Evolutionary conservation across 768 basidiomycete genomes (phyloP).

Genomic region (Hygrocybe coccinea): DNA sequence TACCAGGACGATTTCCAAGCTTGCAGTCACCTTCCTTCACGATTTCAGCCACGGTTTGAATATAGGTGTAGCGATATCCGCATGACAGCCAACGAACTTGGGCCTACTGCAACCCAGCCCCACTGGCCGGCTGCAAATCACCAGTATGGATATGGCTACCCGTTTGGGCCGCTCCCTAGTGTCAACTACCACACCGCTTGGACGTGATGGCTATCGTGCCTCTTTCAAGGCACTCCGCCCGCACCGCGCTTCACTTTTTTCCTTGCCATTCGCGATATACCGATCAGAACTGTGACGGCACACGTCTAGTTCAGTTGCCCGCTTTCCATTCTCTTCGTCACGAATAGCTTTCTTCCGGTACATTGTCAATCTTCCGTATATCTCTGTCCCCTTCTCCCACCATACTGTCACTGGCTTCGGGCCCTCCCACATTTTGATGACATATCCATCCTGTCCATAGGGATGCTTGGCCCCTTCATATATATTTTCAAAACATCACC

Average conservation of each 20-base stretch:
- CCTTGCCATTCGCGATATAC: constrained; percentile 5
- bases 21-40: constrained; percentile 52
- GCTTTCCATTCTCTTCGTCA: constrained; percentile 34
- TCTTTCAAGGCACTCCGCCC: constrained; percentile 7
- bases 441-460: constrained; percentile 62
- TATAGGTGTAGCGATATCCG: constrained; percentile 41
- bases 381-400: constrained; percentile 3
- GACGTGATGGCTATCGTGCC: constrained; percentile 32
- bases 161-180: constrained; percentile 40
- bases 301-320: constrained; percentile 25
- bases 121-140: constrained; percentile 43
- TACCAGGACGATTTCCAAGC: constrained; percentile 48
- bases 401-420: constrained; percentile 12
- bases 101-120: constrained; percentile 29
- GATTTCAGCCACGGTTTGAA: constrained; percentile 56
- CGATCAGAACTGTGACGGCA: constrained; percentile 4
- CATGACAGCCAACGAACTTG: constrained; percentile 40
- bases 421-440: constrained; percentile 38
- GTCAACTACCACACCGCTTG: constrained; percentile 47
- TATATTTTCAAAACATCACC: constrained; percentile 21
- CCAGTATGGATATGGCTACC: constrained; percentile 37
- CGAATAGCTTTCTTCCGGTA: constrained; percentile 9
- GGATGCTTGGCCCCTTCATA: constrained; percentile 31
- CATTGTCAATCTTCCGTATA: constrained; percentile 11
- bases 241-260: constrained; percentile 8